A percentile compares a stretch with the other conserved stretches of the same genome.
Evolutionary conservation across 2,329 filamentous ascomycete species (phyloP).

Genomic region (Paramyrothecium sp.): DNA sequence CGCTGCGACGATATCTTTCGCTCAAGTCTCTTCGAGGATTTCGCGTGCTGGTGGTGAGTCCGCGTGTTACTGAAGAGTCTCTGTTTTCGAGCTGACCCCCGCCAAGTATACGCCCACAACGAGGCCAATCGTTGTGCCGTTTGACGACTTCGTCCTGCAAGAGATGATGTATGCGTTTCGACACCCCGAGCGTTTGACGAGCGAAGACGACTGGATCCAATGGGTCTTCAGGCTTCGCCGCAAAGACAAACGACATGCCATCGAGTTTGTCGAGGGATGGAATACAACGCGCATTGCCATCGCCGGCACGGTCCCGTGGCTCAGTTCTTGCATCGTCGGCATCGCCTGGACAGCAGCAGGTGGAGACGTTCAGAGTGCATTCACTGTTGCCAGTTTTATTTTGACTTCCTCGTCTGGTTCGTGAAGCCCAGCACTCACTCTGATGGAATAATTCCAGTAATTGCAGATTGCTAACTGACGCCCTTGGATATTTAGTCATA

Average conservation of each 20-base stretch:
- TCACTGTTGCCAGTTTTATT: constrained; percentile 4
- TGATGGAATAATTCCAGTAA: too few species aligned
- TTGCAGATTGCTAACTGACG: neutral
- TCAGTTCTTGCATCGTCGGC: constrained; percentile 1
- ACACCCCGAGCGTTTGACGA: neutral
- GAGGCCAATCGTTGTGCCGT: constrained; percentile 2
- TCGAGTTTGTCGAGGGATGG: constrained; percentile 6
- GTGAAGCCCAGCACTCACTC: neutral
- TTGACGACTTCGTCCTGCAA: constrained; percentile 6
- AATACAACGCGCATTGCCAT: constrained; percentile 1
- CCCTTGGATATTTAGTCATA: neutral
- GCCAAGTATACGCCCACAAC: constrained; percentile 1
- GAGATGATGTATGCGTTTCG: constrained; percentile 8
- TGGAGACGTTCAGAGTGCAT: constrained; percentile 2
- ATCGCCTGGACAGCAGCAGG: neutral
- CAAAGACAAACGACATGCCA: neutral
- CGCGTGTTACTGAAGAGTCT: too few species aligned
- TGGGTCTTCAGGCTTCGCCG: constrained; percentile 4
- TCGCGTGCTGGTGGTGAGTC: constrained; percentile 3
- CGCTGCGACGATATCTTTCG: constrained; percentile 3
- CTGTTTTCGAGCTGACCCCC: too few species aligned
- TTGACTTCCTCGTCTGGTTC: constrained; percentile 2
- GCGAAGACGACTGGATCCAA: neutral
- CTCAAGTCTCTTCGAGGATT: constrained; percentile 3
- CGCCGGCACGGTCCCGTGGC: neutral